Conservation (phyloP, 345 rosid species). For the Aethionema arabicum region DNA sequence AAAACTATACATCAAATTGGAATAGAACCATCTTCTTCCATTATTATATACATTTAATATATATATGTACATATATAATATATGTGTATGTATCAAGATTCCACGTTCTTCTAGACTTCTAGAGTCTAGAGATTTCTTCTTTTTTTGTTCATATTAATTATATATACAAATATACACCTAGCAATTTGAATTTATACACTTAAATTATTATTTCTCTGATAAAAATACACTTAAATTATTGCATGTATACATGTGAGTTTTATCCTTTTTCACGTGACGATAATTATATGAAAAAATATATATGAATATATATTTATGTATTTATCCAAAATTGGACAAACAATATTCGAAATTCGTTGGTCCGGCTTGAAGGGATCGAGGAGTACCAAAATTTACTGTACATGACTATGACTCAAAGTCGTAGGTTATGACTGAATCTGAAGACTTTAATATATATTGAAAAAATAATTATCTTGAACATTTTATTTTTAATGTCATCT, state of each 20-base stretch:
- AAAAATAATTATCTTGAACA: neutral
- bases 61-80: neutral
- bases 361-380: slow-evolving; percentile 14
- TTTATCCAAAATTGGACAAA: slow-evolving; percentile 23
- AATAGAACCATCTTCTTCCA: slow-evolving; percentile 19
- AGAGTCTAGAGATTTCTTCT: neutral
- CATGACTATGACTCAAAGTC: slow-evolving; percentile 13
- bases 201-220: neutral
- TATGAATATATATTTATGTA: neutral
- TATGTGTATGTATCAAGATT: slow-evolving; percentile 18
- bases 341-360: slow-evolving; percentile 34
- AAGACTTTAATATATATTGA: slow-evolving; percentile 17
- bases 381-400: slow-evolving; percentile 25
- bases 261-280: slow-evolving; percentile 26
- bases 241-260: slow-evolving; percentile 3
- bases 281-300: neutral
- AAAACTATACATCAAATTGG: slow-evolving; percentile 21
- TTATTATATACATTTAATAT: neutral
- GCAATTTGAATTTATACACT: slow-evolving; percentile 17
- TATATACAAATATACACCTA: neutral
- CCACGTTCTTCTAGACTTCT: slow-evolving; percentile 15
- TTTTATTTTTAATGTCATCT: too few species aligned
- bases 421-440: slow-evolving; percentile 26
- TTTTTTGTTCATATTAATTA: neutral
- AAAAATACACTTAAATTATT: neutral